phyloP scores from a whole-genome alignment of 768 basidiomycete species.

The Suillus occidentalis region DNA sequence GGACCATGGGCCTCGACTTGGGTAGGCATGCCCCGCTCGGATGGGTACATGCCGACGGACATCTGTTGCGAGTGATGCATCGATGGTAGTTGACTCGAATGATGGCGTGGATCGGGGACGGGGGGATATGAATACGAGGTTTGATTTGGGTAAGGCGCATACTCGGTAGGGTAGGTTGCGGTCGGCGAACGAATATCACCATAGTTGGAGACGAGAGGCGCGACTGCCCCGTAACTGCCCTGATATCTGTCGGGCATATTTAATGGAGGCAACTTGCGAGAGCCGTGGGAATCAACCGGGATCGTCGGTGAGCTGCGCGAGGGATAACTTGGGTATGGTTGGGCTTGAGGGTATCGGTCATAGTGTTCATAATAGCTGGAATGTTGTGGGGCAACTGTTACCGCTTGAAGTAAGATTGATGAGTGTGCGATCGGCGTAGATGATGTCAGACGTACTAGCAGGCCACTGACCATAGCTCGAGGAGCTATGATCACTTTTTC shows the following conservation, averaged over 20 bases:
- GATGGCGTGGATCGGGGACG: constrained; percentile 38
- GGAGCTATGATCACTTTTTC: constrained; percentile 56
- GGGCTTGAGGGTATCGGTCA: constrained; percentile 46
- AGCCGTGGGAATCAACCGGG: constrained; percentile 47
- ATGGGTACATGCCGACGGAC: constrained; percentile 27
- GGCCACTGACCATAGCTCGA: constrained; percentile 50
- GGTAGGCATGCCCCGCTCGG: constrained; percentile 37
- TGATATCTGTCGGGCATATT: constrained; percentile 51
- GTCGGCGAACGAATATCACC: constrained; percentile 61
- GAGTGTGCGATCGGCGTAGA: constrained; percentile 4
- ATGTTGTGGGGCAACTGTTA: constrained; percentile 43
- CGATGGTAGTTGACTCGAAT: constrained; percentile 25
- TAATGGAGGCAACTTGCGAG: constrained; percentile 61
- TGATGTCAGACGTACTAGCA: constrained; percentile 31
- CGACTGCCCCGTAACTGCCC: constrained; percentile 37
- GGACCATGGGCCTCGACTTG: constrained; percentile 40
- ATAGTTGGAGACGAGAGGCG: constrained; percentile 37
- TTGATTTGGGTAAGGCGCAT: constrained; percentile 46
- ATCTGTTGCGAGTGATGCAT: constrained; percentile 31
- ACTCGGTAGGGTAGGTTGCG: constrained; percentile 58
- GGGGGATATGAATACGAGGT: constrained; percentile 33
- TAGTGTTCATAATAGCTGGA: constrained; percentile 56
- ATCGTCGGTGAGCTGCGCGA: constrained; percentile 51
- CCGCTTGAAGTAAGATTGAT: constrained; percentile 12
- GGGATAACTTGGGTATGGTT: constrained; percentile 46